phyloP scores from a whole-genome alignment of 352 stramenopile genomes.

The Thraustochytrium sp. region DNA sequence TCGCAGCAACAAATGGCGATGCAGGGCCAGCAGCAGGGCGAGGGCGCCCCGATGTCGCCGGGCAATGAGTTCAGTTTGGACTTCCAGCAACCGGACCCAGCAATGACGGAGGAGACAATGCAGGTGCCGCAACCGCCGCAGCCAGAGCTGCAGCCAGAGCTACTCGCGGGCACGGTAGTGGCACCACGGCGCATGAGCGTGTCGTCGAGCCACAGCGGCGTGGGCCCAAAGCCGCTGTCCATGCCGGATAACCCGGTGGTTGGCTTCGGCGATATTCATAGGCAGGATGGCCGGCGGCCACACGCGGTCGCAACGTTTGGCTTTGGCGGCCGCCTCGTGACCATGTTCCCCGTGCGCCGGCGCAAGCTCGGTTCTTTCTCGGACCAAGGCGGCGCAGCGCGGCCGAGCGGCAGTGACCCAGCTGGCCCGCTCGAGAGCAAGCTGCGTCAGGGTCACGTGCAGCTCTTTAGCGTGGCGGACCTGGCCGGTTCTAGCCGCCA shows the following conservation, averaged over 20 bases:
- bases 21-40: background rate
- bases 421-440: background rate
- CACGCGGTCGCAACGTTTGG: background rate
- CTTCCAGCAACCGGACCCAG: background rate
- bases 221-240: background rate
- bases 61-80: background rate
- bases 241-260: slow-evolving; percentile 1
- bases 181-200: background rate
- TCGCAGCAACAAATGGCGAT: background rate
- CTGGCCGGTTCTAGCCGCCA: background rate
- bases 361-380: background rate
- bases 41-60: background rate
- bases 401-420: background rate
- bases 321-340: slow-evolving; percentile 18
- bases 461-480: background rate
- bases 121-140: background rate
- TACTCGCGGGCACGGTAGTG: background rate
- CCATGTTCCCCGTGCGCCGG: background rate
- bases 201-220: background rate
- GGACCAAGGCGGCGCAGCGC: background rate
- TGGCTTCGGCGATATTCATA: slow-evolving; percentile 7
- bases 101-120: background rate
- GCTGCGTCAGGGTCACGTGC: background rate
- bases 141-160: background rate
- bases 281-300: background rate